phyloP scores from a whole-genome alignment of 1,284 basidiomycete species.

The Leccinum pachyderme region DNA sequence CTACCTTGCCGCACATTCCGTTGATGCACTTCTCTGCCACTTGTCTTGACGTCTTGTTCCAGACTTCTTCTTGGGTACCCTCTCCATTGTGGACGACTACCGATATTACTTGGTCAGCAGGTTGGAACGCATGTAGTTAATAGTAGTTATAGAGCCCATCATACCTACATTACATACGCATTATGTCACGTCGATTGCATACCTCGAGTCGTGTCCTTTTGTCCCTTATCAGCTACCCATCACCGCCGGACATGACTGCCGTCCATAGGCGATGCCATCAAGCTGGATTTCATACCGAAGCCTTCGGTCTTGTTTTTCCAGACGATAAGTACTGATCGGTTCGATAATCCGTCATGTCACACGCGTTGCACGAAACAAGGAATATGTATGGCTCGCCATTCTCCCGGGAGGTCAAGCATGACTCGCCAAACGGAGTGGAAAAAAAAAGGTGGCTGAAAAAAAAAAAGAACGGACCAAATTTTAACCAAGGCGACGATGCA shows the following conservation, averaged over 20 bases:
- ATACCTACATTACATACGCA: conserved; percentile 28
- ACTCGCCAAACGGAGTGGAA: background rate
- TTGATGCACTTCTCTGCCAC: conserved; percentile 2
- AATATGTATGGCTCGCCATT: background rate
- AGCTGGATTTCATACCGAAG: conserved; percentile 6
- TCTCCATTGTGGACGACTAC: conserved; percentile 21
- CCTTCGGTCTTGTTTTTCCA: conserved; percentile 4
- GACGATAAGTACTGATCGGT: conserved; percentile 1
- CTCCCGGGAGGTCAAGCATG: background rate
- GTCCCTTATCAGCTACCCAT: conserved; percentile 7
- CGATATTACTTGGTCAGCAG: conserved; percentile 24
- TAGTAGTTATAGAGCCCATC: conserved; percentile 27
- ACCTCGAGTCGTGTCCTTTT: background rate
- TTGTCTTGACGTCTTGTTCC: conserved; percentile 30
- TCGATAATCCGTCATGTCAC: conserved; percentile 9
- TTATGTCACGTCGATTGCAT: conserved; percentile 21
- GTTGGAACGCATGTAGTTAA: conserved; percentile 36
- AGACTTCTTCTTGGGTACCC: conserved; percentile 29
- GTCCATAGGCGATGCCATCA: background rate
- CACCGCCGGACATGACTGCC: conserved; percentile 2
- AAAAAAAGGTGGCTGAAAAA: background rate
- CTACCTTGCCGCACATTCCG: conserved; percentile 3
- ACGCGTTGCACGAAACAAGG: conserved; percentile 2
- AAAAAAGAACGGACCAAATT: background rate
- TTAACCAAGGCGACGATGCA: background rate